Base-by-base conservation (phyloP, 2,329 filamentous ascomycete species). In the Penicillium sp. region DNA sequence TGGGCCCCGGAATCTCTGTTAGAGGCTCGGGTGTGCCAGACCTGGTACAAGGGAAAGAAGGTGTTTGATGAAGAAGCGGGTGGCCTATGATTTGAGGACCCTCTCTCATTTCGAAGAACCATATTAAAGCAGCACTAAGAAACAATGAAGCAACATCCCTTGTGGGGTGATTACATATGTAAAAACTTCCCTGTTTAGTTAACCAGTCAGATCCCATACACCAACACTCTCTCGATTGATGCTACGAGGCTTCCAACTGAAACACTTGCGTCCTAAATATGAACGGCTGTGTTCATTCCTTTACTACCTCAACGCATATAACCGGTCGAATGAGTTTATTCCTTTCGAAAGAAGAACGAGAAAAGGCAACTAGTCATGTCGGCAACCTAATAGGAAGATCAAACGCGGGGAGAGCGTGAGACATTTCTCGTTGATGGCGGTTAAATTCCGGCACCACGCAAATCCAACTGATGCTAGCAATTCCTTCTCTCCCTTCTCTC, bases 41-140 rank as follows among this genome's bases (percentile, higher is more conserved):
- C 78, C 3, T 80, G 76, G 76, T 75, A 76, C 57, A 69, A 62
- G 11, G 77, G 78, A 11, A 56, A 57, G 16, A 51, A 45, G 34
- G 48, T 50, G 5, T 55, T 51, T 7, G 40, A 55, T 19, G 33
- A 21, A 33, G 19, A 51, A 7, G 4, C 7, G 2, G 39, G 31
- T 19, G 16, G 2, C 2, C 4, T 23, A 10, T 44, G 31, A 44
- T 23, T 11, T 25, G 10, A 48, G 16, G 2, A 7, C 2, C 16
- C 16, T 10, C 16, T 9, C 6, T 10, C 21, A 9, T 38, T 38
- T 19, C 7, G 16, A 27, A 13, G 4, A 15, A 49, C 5, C 3
- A 27, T 13, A 23, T 16, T 9, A 31, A 5, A 21, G 16, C 8
- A 6, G 27, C 6, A 19, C 11, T 9, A 16, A 4, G 4, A 46